Conservation (phyloP, 129 eudicot genomes). For the Daucus carota region DNA sequence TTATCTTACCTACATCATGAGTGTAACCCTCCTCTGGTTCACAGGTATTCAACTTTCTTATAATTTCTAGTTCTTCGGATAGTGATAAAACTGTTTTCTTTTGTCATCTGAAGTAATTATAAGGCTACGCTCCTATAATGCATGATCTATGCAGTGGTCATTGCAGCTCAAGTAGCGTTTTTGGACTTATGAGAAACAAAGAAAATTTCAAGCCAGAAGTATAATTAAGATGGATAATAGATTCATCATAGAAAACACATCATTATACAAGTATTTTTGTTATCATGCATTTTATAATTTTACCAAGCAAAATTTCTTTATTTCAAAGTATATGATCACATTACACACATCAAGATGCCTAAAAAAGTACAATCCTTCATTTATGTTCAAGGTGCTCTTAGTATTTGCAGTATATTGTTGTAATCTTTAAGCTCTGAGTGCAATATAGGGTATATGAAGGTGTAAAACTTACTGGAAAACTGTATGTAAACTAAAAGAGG, state of each 20-base stretch:
- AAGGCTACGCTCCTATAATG: neutral
- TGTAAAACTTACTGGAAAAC: too few species aligned
- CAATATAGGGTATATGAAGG: neutral
- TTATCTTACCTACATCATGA: conserved; percentile 67
- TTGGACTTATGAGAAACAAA: neutral
- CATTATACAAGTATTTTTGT: too few species aligned
- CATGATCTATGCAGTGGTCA: neutral
- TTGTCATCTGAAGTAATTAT: neutral
- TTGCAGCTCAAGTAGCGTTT: neutral
- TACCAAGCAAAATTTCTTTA: too few species aligned
- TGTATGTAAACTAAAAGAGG: too few species aligned
- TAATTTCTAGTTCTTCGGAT: neutral
- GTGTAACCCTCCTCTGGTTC: conserved; percentile 81
- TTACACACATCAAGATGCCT: neutral
- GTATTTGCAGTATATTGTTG: neutral
- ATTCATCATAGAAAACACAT: neutral
- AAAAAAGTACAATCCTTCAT: neutral
- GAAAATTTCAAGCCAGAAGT: neutral
- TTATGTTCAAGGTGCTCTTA: neutral
- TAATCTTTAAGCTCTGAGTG: neutral
- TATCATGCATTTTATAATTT: neutral
- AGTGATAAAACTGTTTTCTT: neutral
- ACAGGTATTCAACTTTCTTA: conserved; percentile 38
- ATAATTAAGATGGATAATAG: neutral
- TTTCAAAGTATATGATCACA: neutral